phyloP scores from a whole-genome alignment of 1,284 basidiomycete genomes.

The Tetrapyrgos nigripes region DNA sequence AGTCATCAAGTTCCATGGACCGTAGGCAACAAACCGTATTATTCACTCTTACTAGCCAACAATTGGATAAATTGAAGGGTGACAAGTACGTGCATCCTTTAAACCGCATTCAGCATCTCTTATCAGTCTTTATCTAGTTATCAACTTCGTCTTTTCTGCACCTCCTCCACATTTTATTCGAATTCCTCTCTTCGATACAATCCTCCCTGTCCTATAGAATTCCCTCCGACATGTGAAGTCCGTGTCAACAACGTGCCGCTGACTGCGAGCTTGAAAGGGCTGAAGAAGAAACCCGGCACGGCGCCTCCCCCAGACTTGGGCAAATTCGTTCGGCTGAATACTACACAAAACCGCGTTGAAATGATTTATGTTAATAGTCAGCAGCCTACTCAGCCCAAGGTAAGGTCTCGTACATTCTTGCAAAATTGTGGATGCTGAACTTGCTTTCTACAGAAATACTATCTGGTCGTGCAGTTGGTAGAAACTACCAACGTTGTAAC shows the following conservation, averaged over 20 bases:
- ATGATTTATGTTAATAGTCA: constrained; percentile 94
- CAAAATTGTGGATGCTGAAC: background rate
- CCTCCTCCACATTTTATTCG: constrained; percentile 85
- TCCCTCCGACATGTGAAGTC: constrained; percentile 91
- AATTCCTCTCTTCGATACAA: constrained; percentile 57
- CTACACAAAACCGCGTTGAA: constrained; percentile 72
- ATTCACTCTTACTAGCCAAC: constrained; percentile 70
- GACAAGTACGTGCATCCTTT: constrained; percentile 46
- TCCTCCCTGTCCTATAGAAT: constrained; percentile 82
- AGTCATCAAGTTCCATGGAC: constrained; percentile 78
- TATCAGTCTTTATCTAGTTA: constrained; percentile 51
- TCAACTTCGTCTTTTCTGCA: constrained; percentile 91
- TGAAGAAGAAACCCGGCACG: constrained; percentile 97
- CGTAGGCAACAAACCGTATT: constrained; percentile 66
- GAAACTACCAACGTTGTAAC: constrained; percentile 72
- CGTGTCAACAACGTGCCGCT: constrained; percentile 79
- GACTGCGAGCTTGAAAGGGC: constrained; percentile 84
- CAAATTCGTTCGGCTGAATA: constrained; percentile 57
- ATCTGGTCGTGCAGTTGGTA: constrained; percentile 83
- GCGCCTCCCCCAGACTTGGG: constrained; percentile 90
- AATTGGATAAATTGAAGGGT: constrained; percentile 64
- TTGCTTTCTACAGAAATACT: constrained; percentile 72
- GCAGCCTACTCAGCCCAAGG: constrained; percentile 75
- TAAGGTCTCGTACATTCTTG: constrained; percentile 34
- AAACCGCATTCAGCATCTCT: constrained; percentile 14